These are phyloP conservation scores for Allantophomopsis lycopodina DNA, from an alignment of 2,329 filamentous ascomycete genomes.

Conservation along the genomic window DNA sequence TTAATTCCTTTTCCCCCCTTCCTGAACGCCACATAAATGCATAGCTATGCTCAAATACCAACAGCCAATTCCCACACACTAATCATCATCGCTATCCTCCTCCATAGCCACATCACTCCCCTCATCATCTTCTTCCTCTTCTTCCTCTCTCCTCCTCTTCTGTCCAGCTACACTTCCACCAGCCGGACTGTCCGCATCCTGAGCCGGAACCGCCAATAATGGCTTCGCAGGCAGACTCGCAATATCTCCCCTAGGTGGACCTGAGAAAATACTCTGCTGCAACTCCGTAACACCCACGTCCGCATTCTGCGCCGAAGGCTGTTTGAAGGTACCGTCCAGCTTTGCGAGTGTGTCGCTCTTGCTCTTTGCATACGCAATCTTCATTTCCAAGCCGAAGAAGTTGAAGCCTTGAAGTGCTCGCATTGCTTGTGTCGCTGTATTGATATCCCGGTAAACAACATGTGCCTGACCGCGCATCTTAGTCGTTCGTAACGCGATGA, in stretches of 20 bases:
- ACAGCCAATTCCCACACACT: conserved; percentile 8
- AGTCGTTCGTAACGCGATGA: conserved; percentile 76
- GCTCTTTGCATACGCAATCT: conserved; percentile 80
- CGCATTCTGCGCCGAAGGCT: conserved; percentile 41
- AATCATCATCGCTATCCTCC: conserved; percentile 62
- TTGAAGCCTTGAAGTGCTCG: conserved; percentile 72
- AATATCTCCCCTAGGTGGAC: conserved; percentile 27
- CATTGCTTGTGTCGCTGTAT: conserved; percentile 91
- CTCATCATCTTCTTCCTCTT: conserved; percentile 48
- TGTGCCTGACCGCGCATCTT: conserved; percentile 97
- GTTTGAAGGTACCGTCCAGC: conserved; percentile 78
- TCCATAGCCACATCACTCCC: conserved; percentile 52
- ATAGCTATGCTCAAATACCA: background rate
- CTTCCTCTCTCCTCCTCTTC: conserved; percentile 60
- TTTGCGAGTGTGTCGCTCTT: conserved; percentile 83
- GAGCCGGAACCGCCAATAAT: conserved; percentile 17
- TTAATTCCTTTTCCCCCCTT: background rate
- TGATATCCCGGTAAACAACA: conserved; percentile 76
- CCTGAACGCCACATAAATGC: conserved; percentile 3
- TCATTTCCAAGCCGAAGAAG: conserved; percentile 75
- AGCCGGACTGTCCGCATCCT: conserved; percentile 38
- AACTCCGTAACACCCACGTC: conserved; percentile 55
- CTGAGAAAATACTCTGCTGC: conserved; percentile 71
- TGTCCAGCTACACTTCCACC: conserved; percentile 35
- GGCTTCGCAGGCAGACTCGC: conserved; percentile 26